Evolutionary conservation across 345 rosid species (phyloP).

Genomic region (Aethionema arabicum): DNA sequence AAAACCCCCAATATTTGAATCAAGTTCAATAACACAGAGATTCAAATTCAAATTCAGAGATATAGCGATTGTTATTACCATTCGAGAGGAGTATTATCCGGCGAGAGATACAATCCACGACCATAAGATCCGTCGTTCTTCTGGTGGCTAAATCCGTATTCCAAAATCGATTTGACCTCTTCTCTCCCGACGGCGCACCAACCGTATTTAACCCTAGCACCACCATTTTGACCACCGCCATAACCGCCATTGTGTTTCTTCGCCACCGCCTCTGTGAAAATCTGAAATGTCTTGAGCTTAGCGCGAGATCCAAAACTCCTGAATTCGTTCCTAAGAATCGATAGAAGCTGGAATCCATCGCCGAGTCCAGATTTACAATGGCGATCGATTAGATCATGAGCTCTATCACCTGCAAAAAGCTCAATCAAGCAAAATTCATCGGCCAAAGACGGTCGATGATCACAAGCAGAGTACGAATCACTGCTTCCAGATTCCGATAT

Average conservation of each 20-base stretch:
- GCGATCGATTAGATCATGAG: slow-evolving; percentile 44
- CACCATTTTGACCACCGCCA: slow-evolving; percentile 31
- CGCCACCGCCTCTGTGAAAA: slow-evolving; percentile 51
- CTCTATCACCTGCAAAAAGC: slow-evolving; percentile 50
- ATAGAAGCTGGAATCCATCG: slow-evolving; percentile 38
- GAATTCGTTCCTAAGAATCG: slow-evolving; percentile 48
- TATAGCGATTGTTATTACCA: slow-evolving; percentile 39
- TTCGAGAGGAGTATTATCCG: slow-evolving; percentile 58
- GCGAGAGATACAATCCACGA: slow-evolving; percentile 57
- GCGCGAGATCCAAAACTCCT: slow-evolving; percentile 45
- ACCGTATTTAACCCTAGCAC: slow-evolving; percentile 53
- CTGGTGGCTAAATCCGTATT: slow-evolving; percentile 62
- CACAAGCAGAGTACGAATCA: slow-evolving; percentile 28
- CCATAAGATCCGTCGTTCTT: slow-evolving; percentile 51
- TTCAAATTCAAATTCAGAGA: neutral
- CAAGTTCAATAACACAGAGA: neutral
- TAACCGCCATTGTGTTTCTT: slow-evolving; percentile 41
- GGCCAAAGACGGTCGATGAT: slow-evolving; percentile 1
- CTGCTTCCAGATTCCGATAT: slow-evolving; percentile 62
- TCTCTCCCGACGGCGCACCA: slow-evolving; percentile 59
- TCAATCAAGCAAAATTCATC: slow-evolving; percentile 39
- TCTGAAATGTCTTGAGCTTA: slow-evolving; percentile 53
- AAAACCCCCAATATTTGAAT: neutral
- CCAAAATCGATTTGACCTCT: slow-evolving; percentile 47
- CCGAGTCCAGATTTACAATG: slow-evolving; percentile 51